Percentiles rank a stretch among this genome's conserved stretches.
Evolutionary conservation across 441 rosid species (phyloP).

Genomic region (Biscutella laevigata): DNA sequence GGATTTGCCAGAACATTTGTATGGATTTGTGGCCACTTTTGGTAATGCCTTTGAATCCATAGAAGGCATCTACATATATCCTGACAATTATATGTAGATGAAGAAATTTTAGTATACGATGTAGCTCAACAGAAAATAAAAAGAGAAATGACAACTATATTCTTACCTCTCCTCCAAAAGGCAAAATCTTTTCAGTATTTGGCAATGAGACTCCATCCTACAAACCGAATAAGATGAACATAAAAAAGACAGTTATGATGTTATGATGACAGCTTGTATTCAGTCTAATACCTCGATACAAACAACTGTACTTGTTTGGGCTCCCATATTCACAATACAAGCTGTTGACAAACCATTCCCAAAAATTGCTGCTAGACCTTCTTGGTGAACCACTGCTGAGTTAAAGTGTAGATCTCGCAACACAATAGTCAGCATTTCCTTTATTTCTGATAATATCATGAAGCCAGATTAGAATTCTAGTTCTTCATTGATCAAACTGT

Average conservation of each 20-base stretch:
- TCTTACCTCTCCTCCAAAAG: slow-evolving; percentile 93
- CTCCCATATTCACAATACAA: slow-evolving; percentile 87
- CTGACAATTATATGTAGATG: slow-evolving; percentile 29
- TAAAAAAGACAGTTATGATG: background rate
- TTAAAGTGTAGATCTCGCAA: slow-evolving; percentile 67
- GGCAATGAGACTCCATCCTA: slow-evolving; percentile 97
- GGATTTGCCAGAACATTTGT: slow-evolving; percentile 77
- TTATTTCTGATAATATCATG: slow-evolving; percentile 58
- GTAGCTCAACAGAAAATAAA: slow-evolving; percentile 11
- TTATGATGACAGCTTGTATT: slow-evolving; percentile 9
- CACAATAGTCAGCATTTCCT: slow-evolving; percentile 70
- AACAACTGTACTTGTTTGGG: slow-evolving; percentile 77
- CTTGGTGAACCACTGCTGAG: slow-evolving; percentile 97
- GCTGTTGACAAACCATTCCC: slow-evolving; percentile 91
- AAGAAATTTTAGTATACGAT: slow-evolving; percentile 3
- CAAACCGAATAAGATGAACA: slow-evolving; percentile 10
- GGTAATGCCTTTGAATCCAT: slow-evolving; percentile 94
- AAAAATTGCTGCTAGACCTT: slow-evolving; percentile 90
- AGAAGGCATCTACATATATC: slow-evolving; percentile 96
- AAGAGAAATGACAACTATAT: slow-evolving; percentile 8
- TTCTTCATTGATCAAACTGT: background rate
- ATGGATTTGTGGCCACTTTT: slow-evolving; percentile 85
- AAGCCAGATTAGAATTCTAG: slow-evolving; percentile 17
- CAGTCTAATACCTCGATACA: slow-evolving; percentile 70
- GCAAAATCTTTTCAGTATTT: slow-evolving; percentile 82